Evolutionary conservation across 208 protist genomes (phyloP).

Genomic region (Trypanosoma boissoni): DNA sequence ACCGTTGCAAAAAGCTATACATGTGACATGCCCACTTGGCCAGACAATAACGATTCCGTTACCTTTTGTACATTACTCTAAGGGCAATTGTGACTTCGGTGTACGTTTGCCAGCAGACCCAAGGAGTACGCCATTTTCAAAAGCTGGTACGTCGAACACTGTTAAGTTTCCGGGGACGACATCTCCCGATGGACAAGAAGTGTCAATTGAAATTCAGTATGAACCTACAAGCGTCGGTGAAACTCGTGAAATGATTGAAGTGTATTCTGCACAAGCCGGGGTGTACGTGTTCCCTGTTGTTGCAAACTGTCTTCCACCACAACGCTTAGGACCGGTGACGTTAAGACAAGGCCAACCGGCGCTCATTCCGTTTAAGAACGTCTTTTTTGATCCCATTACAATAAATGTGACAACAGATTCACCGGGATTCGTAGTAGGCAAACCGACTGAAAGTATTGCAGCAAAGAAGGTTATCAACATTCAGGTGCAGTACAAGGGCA

Average conservation of each 20-base stretch:
- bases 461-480: constrained; percentile 84
- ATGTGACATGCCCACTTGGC: constrained; percentile 87
- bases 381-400: constrained; percentile 83
- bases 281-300: constrained; percentile 91
- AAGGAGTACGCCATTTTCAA: constrained; percentile 40
- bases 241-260: constrained; percentile 69
- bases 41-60: constrained; percentile 61
- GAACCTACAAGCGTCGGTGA: constrained; percentile 90
- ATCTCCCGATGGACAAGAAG: constrained; percentile 80
- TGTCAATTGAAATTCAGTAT: constrained; percentile 90
- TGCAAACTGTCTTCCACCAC: constrained; percentile 82
- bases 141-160: constrained; percentile 36
- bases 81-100: constrained; percentile 81
- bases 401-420: constrained; percentile 85
- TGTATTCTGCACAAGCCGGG: constrained; percentile 83
- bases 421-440: constrained; percentile 75
- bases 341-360: constrained; percentile 57
- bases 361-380: constrained; percentile 92
- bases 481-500: constrained; percentile 67
- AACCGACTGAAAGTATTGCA: constrained; percentile 72
- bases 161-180: constrained; percentile 38
- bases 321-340: constrained; percentile 92
- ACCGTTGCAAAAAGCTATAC: constrained; percentile 65
- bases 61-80: constrained; percentile 67
- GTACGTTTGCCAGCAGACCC: constrained; percentile 42